phyloP scores from a whole-genome alignment of 495 filamentous ascomycete species.

The Daldinia concentrica region DNA sequence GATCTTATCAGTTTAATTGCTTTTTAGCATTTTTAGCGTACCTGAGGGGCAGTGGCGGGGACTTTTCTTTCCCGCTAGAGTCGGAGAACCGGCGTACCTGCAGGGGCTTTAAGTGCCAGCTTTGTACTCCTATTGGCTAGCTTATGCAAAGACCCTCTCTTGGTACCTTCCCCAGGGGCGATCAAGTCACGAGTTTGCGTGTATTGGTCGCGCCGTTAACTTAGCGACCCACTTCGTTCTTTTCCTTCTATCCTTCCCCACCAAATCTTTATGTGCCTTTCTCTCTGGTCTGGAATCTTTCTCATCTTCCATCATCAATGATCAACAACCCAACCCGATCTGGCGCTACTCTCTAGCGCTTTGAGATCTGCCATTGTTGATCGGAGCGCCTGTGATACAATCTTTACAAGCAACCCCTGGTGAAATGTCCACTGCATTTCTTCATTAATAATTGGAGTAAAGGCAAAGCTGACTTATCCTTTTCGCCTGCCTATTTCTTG shows the following conservation, averaged over 20 bases:
- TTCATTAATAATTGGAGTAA: slow-evolving; percentile 4
- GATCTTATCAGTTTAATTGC: slow-evolving; percentile 36
- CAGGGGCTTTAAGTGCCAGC: slow-evolving; percentile 24
- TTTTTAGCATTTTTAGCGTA: slow-evolving; percentile 32
- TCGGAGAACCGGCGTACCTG: not conserved
- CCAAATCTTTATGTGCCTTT: slow-evolving; percentile 11
- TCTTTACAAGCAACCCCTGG: not conserved
- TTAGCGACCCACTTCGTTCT: not conserved
- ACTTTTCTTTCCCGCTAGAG: slow-evolving; percentile 5
- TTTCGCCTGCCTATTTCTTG: not conserved
- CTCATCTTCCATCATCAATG: slow-evolving; percentile 4
- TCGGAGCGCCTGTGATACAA: not conserved
- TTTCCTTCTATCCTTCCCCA: slow-evolving; percentile 8
- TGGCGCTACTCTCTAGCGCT: not conserved
- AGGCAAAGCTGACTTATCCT: not conserved
- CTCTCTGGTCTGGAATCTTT: slow-evolving; percentile 4
- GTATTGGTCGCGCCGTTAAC: slow-evolving; percentile 30
- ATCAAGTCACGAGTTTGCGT: slow-evolving; percentile 39
- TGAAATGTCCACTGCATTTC: not conserved
- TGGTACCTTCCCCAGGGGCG: slow-evolving; percentile 9
- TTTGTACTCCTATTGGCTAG: slow-evolving; percentile 12
- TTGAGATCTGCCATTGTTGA: not conserved
- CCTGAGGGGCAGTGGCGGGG: slow-evolving; percentile 21
- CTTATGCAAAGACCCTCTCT: not conserved
- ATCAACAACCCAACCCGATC: slow-evolving; percentile 8